A percentile compares a stretch with the other conserved stretches of the same genome.
These are phyloP conservation scores for Phytophthora pseudosyringae DNA, from an alignment of 352 stramenopile species.

Conservation along the genomic window DNA sequence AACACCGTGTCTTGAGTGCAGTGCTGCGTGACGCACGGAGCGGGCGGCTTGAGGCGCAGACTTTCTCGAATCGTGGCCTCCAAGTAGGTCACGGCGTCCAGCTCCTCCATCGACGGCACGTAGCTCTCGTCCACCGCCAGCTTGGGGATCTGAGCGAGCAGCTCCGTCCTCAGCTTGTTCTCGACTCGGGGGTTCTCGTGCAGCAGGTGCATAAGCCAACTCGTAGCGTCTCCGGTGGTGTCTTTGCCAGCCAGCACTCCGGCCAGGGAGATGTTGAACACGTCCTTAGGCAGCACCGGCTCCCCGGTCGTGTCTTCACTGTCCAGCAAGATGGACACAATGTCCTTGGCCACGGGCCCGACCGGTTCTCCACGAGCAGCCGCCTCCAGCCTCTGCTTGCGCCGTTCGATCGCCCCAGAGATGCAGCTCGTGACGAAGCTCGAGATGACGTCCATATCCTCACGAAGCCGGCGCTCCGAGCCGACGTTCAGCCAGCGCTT, in stretches of 20 bases:
- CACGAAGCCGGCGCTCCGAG: constrained; percentile 25
- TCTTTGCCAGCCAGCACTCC: constrained; percentile 73
- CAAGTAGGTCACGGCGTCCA: constrained; percentile 40
- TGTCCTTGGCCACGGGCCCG: constrained; percentile 32
- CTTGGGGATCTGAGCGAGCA: constrained; percentile 37
- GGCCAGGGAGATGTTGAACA: constrained; percentile 72
- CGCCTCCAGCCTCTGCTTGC: constrained; percentile 21
- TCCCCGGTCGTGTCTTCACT: constrained; percentile 25
- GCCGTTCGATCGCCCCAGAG: constrained; percentile 28
- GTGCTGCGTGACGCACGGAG: constrained; percentile 46
- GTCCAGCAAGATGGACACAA: constrained; percentile 51
- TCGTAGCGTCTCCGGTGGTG: constrained; percentile 54
- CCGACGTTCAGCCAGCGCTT: constrained; percentile 51
- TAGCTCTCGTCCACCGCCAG: constrained; percentile 29
- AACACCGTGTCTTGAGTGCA: constrained; percentile 53
- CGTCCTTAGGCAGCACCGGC: constrained; percentile 35
- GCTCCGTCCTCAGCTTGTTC: constrained; percentile 34
- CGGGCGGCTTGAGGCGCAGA: constrained; percentile 54
- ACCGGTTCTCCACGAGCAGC: constrained; percentile 22
- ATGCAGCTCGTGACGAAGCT: constrained; percentile 39
- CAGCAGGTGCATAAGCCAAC: constrained; percentile 69
- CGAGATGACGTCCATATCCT: constrained; percentile 38
- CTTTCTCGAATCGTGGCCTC: constrained; percentile 54
- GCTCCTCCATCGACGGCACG: constrained; percentile 43
- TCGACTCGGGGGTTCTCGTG: constrained; percentile 56